Evolutionary conservation across 306 rosid genomes (phyloP).

Genomic region (Acacia melanoxylon): DNA sequence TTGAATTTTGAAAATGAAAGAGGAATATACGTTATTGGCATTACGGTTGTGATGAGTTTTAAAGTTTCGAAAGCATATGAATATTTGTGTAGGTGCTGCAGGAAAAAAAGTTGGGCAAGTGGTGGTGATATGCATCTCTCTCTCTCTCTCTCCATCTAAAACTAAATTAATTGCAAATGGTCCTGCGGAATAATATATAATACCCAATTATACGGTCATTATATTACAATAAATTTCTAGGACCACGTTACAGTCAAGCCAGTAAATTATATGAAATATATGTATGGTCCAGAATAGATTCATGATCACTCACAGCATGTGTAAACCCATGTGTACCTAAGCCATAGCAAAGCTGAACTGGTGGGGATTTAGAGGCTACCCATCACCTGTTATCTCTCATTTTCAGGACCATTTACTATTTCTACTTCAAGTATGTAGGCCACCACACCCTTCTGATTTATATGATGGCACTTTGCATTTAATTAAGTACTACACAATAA

Average conservation of each 20-base stretch:
- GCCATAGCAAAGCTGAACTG: constrained; percentile 31
- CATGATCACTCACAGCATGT: constrained; percentile 31
- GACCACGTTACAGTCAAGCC: constrained; percentile 49
- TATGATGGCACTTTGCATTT: neutral
- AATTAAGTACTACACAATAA: neutral
- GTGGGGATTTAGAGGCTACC: constrained; percentile 32
- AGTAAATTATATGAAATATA: constrained; percentile 24
- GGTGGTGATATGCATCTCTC: constrained; percentile 11
- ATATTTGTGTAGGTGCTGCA: neutral
- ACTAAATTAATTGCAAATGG: constrained; percentile 69
- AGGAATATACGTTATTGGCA: neutral
- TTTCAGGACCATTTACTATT: constrained; percentile 58
- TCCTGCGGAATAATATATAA: constrained; percentile 54
- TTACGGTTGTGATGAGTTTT: neutral
- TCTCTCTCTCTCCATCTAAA: constrained; percentile 31
- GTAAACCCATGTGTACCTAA: constrained; percentile 38
- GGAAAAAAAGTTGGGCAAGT: neutral
- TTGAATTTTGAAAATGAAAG: constrained; percentile 1
- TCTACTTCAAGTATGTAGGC: neutral
- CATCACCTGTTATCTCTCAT: constrained; percentile 46
- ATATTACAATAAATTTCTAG: constrained; percentile 50
- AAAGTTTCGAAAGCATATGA: neutral
- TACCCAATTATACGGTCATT: constrained; percentile 47
- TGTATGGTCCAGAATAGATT: constrained; percentile 48
- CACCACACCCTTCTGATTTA: neutral